Percentiles rank a stretch among this genome's conserved stretches.
phyloP scores from a whole-genome alignment of 345 rosid species.

The Draba incana region DNA sequence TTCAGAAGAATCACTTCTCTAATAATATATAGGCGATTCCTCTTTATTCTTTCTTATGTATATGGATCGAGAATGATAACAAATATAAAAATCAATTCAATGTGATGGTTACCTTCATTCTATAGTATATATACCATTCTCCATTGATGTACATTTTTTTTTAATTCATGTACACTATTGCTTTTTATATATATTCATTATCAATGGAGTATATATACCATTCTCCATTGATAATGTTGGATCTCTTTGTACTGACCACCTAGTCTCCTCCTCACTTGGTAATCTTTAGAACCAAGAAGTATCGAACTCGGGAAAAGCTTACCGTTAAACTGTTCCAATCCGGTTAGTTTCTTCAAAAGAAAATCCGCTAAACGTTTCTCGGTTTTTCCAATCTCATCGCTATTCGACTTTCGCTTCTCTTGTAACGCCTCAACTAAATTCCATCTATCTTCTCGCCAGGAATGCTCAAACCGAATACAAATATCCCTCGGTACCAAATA shows the following conservation, averaged over 20 bases:
- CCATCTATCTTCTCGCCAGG: conserved; percentile 83
- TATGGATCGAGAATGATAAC: too few relatives aligned
- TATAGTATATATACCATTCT: too few relatives aligned
- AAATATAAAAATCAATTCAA: too few relatives aligned
- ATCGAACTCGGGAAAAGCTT: conserved; percentile 69
- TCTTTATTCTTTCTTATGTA: too few relatives aligned
- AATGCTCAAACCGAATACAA: conserved; percentile 55
- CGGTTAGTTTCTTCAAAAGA: conserved; percentile 62
- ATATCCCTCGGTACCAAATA: conserved; percentile 64
- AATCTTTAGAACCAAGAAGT: conserved; percentile 67
- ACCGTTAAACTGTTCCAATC: conserved; percentile 45
- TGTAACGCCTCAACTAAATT: conserved; percentile 61
- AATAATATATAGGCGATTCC: too few relatives aligned
- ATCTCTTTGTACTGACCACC: conserved; percentile 83
- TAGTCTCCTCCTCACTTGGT: conserved; percentile 67
- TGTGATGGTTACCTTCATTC: too few relatives aligned
- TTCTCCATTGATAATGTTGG: too few relatives aligned
- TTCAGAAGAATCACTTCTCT: too few relatives aligned
- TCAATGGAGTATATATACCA: too few relatives aligned
- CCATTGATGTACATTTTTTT: too few relatives aligned
- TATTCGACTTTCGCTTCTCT: conserved; percentile 54
- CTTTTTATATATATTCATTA: too few relatives aligned
- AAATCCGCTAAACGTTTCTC: conserved; percentile 67
- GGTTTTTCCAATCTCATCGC: conserved; percentile 50
- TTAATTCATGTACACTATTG: too few relatives aligned